Evolutionary conservation across 2,329 filamentous ascomycete species (phyloP), one percentile per base, ranked within the genome.

Genomic region (Dothideomycetes sp.): DNA sequence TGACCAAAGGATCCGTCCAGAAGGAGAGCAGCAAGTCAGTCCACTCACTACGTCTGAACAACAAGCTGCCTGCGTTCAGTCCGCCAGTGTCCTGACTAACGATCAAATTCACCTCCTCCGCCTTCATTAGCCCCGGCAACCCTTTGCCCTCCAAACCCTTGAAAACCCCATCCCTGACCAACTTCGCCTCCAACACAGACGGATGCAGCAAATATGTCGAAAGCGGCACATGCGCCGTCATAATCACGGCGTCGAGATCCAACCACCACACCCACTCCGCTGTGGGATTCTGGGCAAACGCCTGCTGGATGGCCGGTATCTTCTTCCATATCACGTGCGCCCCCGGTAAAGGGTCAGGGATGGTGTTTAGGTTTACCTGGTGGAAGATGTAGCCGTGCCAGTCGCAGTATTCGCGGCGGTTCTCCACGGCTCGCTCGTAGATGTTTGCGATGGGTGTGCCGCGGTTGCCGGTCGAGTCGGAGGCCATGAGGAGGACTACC

Each of bases 251-350:
- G 18, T 35, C 33, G 18, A 35, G 16, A n/a, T 35, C 33, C 15
- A 35, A 18, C 18, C 18, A 35, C 33, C 33, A 35, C 12, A 35
- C 19, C 18, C 33, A 35, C n/a, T 35, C 33, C 14, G 33, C 33
- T 18, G 18, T 12, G 19, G 33, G 33, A 18, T 22, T 15, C 8
- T 17, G 8, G 16, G 12, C 18, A 10, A 35, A 35, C 11, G 33
- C 15, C 19, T 35, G 17, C 18, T 19, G 15, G n/a, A 35, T 35
- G 12, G 33, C 33, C 3, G 19, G 16, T 7, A 35, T 22, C 16
- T 35, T 35, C 33, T 35, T 35, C 33, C 33, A 35, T 18, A 22
- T 18, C 10, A 19, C 18, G 12, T 27, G 22, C 7, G 7, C 22
- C n/a, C n/a, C n/a, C 5, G 10, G 31, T 9, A 14, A 14, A 8